Base-by-base conservation (phyloP, 176 grass and related monocot species). In the barley (Hordeum vulgare) region DNA sequence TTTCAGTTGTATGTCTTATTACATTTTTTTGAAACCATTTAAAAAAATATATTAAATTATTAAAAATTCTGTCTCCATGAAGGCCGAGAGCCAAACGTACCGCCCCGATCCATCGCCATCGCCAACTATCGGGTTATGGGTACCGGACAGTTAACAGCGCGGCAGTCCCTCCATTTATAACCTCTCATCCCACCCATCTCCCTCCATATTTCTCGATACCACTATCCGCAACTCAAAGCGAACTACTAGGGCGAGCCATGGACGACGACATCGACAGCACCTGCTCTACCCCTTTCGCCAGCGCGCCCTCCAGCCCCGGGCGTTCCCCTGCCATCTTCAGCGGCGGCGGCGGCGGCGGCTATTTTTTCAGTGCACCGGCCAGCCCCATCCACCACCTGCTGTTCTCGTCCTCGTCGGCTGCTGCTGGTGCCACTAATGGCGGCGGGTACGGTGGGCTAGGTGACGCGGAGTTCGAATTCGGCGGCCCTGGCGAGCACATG, bases 341-440 rank as follows among this genome's bases (percentile, higher is more conserved):
- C 59, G 24, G 56, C 59, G 77, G 53, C 51, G 39, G 70, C 71
- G 49, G 69, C 36, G 90, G 92, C 17, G 90, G 95, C 0, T 95
- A 93, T 80, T 98, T 98, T 91, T 98, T 95, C 91, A 98, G 96
- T 74, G 93, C 90, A 20, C 96, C 96, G 14, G 91, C 96, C 3
- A 98, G 96, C 86, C 96, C 96, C 77, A 94, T 98, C 81, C 96
- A 98, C 91, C 94, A 90, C 82, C 87, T 98, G 1, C 84, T 94
- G 18, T 64, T 94, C 34, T 91, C 92, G 25, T 68, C 88, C 6
- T 85, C 88, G 11, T 86, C 75, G 12, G 47, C 53, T 3, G 57
- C 76, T n/a, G 78, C 90, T 17, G 73, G 76, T 1, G 29, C 40
- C 20, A 21, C 66, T 12, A 17, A 77, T 0, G 57, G 61, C 3